Evolutionary conservation across 2,329 filamentous ascomycete genomes (phyloP).

Genomic region (Microsporum audouinii): DNA sequence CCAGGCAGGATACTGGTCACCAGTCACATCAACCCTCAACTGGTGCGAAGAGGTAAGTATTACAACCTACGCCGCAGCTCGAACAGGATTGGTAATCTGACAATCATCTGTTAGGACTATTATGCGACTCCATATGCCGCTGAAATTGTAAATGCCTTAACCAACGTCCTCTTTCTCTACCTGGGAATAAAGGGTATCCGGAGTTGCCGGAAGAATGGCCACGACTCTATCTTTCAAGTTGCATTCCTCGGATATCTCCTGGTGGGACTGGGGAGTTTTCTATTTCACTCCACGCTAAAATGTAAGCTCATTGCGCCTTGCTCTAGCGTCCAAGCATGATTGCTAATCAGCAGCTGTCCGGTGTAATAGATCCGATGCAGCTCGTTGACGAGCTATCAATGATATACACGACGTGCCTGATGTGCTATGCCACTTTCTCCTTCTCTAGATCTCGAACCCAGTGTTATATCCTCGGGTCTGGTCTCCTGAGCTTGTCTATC

Average conservation of each 20-base stretch:
- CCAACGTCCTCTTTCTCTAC: constrained; percentile 70
- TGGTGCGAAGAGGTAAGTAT: constrained; percentile 63
- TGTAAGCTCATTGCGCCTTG: constrained; percentile 29
- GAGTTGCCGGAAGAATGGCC: constrained; percentile 59
- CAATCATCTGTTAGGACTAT: constrained; percentile 48
- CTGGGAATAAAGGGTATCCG: constrained; percentile 63
- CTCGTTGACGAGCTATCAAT: constrained; percentile 59
- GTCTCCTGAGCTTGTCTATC: constrained; percentile 44
- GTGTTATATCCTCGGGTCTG: constrained; percentile 45
- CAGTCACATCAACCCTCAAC: constrained; percentile 61
- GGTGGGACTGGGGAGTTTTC: constrained; percentile 50
- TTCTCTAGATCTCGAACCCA: constrained; percentile 48
- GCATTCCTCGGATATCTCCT: constrained; percentile 51
- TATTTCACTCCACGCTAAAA: constrained; percentile 54
- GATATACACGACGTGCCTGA: constrained; percentile 61
- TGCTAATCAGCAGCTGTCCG: constrained; percentile 15
- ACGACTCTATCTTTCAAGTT: constrained; percentile 65
- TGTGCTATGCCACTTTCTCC: constrained; percentile 63
- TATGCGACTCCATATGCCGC: constrained; percentile 64
- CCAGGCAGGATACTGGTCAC: constrained; percentile 52
- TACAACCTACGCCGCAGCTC: not conserved
- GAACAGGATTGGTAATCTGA: not conserved
- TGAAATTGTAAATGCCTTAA: constrained; percentile 69
- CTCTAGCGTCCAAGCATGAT: not conserved
- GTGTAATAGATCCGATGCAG: constrained; percentile 52